These are phyloP conservation scores for Ophiocordyceps camponoti-saundersi DNA, from an alignment of 2,329 filamentous ascomycete species.

Conservation along the genomic window DNA sequence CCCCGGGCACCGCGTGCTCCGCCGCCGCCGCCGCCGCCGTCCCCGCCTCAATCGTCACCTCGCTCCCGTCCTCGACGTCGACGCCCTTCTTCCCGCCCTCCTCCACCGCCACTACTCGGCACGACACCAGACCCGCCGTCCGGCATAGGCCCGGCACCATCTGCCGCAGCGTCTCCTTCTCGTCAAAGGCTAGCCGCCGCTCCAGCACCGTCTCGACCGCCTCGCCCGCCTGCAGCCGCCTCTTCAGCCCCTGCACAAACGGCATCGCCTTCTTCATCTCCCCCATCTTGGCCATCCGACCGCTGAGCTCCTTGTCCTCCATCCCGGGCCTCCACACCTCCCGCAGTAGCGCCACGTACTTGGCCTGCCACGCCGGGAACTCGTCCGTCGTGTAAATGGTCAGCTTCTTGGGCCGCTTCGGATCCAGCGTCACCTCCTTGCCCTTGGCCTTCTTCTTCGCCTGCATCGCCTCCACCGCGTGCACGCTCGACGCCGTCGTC, in stretches of 20 bases:
- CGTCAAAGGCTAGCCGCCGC: conserved; percentile 74
- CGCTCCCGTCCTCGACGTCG: conserved; percentile 32
- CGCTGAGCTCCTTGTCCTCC: conserved; percentile 59
- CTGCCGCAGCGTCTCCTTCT: conserved; percentile 54
- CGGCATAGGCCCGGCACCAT: conserved; percentile 71
- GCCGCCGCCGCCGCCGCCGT: conserved; percentile 29
- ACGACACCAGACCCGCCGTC: conserved; percentile 48
- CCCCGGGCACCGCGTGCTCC: conserved; percentile 60
- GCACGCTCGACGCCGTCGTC: conserved; percentile 56
- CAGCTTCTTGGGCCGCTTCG: conserved; percentile 80
- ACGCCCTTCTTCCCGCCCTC: conserved; percentile 51
- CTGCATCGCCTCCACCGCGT: conserved; percentile 63
- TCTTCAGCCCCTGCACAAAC: conserved; percentile 80
- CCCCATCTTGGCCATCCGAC: conserved; percentile 62
- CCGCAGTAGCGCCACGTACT: conserved; percentile 67
- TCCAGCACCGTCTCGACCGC: conserved; percentile 54
- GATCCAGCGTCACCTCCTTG: conserved; percentile 71
- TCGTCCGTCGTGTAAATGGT: conserved; percentile 66
- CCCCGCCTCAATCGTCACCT: conserved; percentile 37
- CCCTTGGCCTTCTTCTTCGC: conserved; percentile 87
- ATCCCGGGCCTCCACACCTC: conserved; percentile 47
- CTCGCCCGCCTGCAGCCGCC: conserved; percentile 57
- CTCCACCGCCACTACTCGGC: conserved; percentile 56
- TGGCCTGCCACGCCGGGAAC: conserved; percentile 83
- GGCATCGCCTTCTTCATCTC: conserved; percentile 98